Conservation (phyloP, 2,329 filamentous ascomycete genomes). For the Curvularia verruculosa region DNA sequence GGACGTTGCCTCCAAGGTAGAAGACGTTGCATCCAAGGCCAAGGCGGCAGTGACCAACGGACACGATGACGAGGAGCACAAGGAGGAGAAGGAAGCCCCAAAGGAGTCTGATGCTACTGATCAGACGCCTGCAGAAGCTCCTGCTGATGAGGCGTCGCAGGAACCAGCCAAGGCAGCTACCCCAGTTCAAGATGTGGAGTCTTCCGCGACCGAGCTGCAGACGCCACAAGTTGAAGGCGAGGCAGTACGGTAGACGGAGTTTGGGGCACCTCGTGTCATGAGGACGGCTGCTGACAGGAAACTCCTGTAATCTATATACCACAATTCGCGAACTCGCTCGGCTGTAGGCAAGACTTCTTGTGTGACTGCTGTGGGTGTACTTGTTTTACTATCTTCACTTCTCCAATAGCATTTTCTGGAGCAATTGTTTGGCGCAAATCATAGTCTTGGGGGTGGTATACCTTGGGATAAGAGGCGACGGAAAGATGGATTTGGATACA, state of each 20-base stretch:
- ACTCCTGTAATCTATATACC: background rate
- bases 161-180: constrained; percentile 20
- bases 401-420: constrained; percentile 45
- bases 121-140: constrained; percentile 12
- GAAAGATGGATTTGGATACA: constrained; percentile 28
- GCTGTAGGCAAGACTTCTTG: constrained; percentile 1
- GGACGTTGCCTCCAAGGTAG: constrained; percentile 43
- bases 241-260: constrained; percentile 27
- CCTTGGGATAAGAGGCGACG: constrained; percentile 25
- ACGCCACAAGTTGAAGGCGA: constrained; percentile 32
- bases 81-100: constrained; percentile 12
- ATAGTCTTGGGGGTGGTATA: constrained; percentile 39
- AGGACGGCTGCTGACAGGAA: background rate
- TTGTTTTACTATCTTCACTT: constrained; percentile 21
- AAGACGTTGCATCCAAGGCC: constrained; percentile 41
- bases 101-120: constrained; percentile 18
- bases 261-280: background rate
- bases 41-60: constrained; percentile 44
- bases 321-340: constrained; percentile 1
- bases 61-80: constrained; percentile 22
- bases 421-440: constrained; percentile 39
- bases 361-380: background rate
- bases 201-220: constrained; percentile 32
- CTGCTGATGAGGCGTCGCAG: constrained; percentile 6
- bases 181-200: constrained; percentile 28